Percentiles rank a stretch among this genome's conserved stretches.
phyloP scores from a whole-genome alignment of 306 rosid genomes.

The Prinsepia uniflora region DNA sequence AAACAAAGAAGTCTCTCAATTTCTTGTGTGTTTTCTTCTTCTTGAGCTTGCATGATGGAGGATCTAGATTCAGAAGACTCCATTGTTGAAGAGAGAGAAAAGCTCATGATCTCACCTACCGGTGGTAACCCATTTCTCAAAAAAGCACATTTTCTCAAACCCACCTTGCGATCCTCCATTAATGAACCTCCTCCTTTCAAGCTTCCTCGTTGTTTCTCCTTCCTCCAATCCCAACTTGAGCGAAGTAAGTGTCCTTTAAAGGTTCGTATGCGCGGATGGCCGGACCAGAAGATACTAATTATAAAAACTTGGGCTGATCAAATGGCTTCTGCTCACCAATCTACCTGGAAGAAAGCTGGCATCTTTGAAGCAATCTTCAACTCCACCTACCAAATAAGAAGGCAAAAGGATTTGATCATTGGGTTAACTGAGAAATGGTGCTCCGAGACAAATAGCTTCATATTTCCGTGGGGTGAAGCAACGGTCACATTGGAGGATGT shows the following conservation, averaged over 20 bases:
- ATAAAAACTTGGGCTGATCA: conserved; percentile 34
- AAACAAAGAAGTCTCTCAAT: too few relatives aligned
- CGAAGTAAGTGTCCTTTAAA: conserved; percentile 21
- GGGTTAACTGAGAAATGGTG: conserved; percentile 43
- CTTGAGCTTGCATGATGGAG: not conserved
- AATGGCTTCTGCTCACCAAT: conserved; percentile 23
- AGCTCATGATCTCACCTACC: conserved; percentile 37
- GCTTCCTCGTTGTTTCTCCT: conserved; percentile 6
- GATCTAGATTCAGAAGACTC: not conserved
- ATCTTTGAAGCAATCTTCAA: conserved; percentile 44
- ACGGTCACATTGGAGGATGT: conserved; percentile 53
- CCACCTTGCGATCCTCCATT: conserved; percentile 17
- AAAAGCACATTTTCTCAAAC: conserved; percentile 39
- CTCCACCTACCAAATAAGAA: conserved; percentile 13
- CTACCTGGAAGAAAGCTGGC: conserved; percentile 41
- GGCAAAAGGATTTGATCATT: conserved; percentile 13
- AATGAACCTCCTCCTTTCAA: not conserved
- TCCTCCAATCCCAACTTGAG: conserved; percentile 6
- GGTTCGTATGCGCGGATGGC: conserved; percentile 35
- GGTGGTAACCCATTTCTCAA: conserved; percentile 34
- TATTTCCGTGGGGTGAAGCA: conserved; percentile 53
- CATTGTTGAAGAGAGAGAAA: conserved; percentile 31
- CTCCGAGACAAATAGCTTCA: conserved; percentile 29
- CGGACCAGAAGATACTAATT: not conserved
- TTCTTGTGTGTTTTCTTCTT: too few relatives aligned